Conservation (phyloP, 148 eudicot species). For the Rhododendron simsii region DNA sequence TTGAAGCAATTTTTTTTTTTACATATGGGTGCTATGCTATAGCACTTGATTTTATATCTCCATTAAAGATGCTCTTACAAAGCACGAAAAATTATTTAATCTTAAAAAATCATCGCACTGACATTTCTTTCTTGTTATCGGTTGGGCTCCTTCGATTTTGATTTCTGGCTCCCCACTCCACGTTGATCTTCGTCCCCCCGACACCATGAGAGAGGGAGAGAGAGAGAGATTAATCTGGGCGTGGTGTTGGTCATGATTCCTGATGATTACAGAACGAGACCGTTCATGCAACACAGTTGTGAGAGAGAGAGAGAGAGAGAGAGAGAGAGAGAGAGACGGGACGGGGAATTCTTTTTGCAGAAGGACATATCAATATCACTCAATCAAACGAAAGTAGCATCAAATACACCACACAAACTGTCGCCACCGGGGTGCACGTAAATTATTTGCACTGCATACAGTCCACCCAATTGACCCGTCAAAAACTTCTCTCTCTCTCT, state of each 20-base stretch:
- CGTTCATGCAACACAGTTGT: not conserved
- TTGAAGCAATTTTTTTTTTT: too few species aligned
- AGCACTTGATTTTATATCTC: too few species aligned
- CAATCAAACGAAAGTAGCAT: not conserved
- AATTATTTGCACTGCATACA: not conserved
- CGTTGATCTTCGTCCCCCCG: too few species aligned
- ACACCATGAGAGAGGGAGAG: not conserved
- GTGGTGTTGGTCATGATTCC: not conserved
- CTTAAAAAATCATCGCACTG: too few species aligned
- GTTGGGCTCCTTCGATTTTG: too few species aligned
- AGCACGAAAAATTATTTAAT: too few species aligned
- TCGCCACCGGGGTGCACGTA: not conserved
- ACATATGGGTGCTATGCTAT: too few species aligned
- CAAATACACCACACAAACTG: not conserved
- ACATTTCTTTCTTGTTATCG: too few species aligned
- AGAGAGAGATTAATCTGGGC: not conserved
- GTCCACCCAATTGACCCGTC: not conserved
- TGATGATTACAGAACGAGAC: not conserved
- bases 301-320: not conserved
- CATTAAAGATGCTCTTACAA: too few species aligned
- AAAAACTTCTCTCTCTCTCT: not conserved
- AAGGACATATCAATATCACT: not conserved
- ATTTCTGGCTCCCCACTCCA: too few species aligned
- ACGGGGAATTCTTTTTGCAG: not conserved
- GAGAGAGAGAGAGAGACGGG: not conserved